These are phyloP conservation scores for Podila horticola DNA, from an alignment of 192 early-diverging fungal genomes.

Conservation along the genomic window DNA sequence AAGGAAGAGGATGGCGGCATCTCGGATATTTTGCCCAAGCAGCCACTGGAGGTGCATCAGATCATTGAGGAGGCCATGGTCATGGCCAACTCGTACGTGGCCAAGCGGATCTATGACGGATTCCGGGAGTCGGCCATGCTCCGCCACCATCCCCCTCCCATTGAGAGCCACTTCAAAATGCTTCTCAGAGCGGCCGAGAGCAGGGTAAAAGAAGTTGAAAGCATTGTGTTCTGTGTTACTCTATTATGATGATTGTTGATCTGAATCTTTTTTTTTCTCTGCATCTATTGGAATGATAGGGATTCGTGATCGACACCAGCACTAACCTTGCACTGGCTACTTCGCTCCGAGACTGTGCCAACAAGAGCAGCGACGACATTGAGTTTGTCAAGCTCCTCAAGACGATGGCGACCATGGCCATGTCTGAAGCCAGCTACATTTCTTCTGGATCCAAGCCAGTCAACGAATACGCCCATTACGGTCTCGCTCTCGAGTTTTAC, in stretches of 20 bases:
- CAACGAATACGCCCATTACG: slow-evolving; percentile 73
- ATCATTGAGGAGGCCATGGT: slow-evolving; percentile 87
- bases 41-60: slow-evolving; percentile 73
- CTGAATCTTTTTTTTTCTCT: background rate
- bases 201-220: slow-evolving; percentile 29
- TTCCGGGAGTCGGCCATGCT: slow-evolving; percentile 69
- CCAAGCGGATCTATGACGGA: slow-evolving; percentile 63
- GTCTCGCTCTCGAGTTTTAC: slow-evolving; percentile 77
- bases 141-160: slow-evolving; percentile 75
- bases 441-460: slow-evolving; percentile 62
- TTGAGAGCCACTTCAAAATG: slow-evolving; percentile 67
- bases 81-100: slow-evolving; percentile 77
- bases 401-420: slow-evolving; percentile 80
- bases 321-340: slow-evolving; percentile 70
- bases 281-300: slow-evolving; percentile 26
- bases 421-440: slow-evolving; percentile 80
- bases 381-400: slow-evolving; percentile 70
- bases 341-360: slow-evolving; percentile 62
- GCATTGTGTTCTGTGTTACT: background rate
- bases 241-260: background rate
- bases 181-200: slow-evolving; percentile 65
- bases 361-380: slow-evolving; percentile 55
- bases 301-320: slow-evolving; percentile 69
- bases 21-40: slow-evolving; percentile 73
- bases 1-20: slow-evolving; percentile 64